Evolutionary conservation across 129 eudicot genomes (phyloP).

Genomic region (Glebionis coronaria): DNA sequence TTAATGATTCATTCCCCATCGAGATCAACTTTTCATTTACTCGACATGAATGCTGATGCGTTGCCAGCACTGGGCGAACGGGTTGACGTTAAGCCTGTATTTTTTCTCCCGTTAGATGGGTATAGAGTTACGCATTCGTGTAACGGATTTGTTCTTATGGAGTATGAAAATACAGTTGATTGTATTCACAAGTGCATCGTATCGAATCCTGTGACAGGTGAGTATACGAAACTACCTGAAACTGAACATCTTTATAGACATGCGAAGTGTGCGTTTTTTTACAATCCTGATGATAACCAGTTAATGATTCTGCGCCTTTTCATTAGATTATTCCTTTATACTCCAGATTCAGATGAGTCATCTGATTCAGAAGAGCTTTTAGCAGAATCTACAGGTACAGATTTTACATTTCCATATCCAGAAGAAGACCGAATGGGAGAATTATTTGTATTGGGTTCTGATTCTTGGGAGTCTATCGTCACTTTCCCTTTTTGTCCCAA

Average conservation of each 20-base stretch:
- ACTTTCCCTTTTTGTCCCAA: conserved; percentile 5
- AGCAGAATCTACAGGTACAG: background rate
- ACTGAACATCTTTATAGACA: background rate
- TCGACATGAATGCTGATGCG: conserved; percentile 19
- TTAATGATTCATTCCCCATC: conserved; percentile 12
- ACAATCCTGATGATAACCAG: background rate
- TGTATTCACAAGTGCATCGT: conserved; percentile 16
- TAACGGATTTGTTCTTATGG: conserved; percentile 29
- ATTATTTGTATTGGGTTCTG: conserved; percentile 19
- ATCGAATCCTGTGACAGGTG: conserved; percentile 29
- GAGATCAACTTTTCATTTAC: conserved; percentile 12
- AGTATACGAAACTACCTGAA: conserved; percentile 23
- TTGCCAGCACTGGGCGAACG: background rate
- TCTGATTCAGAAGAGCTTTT: background rate
- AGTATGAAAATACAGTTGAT: background rate
- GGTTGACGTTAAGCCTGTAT: conserved; percentile 14
- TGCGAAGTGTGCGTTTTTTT: conserved; percentile 17
- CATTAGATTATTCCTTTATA: background rate
- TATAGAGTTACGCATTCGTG: conserved; percentile 23
- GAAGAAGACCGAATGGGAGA: conserved; percentile 21
- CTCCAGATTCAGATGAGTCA: conserved; percentile 9
- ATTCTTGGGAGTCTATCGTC: conserved; percentile 21
- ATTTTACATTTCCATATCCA: background rate
- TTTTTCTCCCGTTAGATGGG: conserved; percentile 8
- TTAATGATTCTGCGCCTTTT: conserved; percentile 21